Percentiles rank a stretch among this genome's conserved stretches.
Conservation (phyloP, 805 yeast genomes). For the Wickerhamomyces ciferrii region DNA sequence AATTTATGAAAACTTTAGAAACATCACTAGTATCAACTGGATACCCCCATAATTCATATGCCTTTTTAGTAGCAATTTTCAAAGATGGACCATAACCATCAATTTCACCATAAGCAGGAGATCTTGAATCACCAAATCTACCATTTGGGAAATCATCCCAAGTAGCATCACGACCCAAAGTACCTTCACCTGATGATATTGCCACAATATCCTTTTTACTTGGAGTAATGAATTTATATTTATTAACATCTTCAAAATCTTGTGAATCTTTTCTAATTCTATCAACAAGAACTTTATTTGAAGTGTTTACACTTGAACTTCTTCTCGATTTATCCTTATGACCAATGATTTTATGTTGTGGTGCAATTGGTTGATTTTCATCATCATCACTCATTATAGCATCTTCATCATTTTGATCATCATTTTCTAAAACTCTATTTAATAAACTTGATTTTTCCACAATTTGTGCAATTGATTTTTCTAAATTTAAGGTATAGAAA, state of each 20-base stretch:
- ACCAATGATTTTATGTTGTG: not conserved
- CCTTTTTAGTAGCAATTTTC: slow-evolving; percentile 65
- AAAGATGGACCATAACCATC: slow-evolving; percentile 95
- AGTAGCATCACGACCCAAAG: slow-evolving; percentile 81
- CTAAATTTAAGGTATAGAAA: slow-evolving; percentile 88
- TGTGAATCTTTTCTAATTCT: slow-evolving; percentile 19
- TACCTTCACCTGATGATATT: slow-evolving; percentile 80
- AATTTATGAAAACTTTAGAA: slow-evolving; percentile 60
- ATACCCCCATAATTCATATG: slow-evolving; percentile 74
- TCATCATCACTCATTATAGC: slow-evolving; percentile 26
- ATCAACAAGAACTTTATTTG: slow-evolving; percentile 35
- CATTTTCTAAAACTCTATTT: slow-evolving; percentile 38
- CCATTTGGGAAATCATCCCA: slow-evolving; percentile 99
- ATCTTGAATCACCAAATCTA: slow-evolving; percentile 89
- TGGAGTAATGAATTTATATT: slow-evolving; percentile 23
- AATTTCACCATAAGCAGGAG: slow-evolving; percentile 97
- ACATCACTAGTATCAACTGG: slow-evolving; percentile 61
- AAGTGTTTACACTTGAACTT: slow-evolving; percentile 24
- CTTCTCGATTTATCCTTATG: slow-evolving; percentile 11
- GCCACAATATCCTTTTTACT: slow-evolving; percentile 60
- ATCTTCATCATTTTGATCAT: slow-evolving; percentile 32
- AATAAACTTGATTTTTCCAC: slow-evolving; percentile 58
- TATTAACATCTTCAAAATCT: slow-evolving; percentile 17
- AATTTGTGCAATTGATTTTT: slow-evolving; percentile 85
- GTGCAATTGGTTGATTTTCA: not conserved